Evolutionary conservation across 768 basidiomycete genomes (phyloP).

Genomic region (Aureoboletus auriporus): DNA sequence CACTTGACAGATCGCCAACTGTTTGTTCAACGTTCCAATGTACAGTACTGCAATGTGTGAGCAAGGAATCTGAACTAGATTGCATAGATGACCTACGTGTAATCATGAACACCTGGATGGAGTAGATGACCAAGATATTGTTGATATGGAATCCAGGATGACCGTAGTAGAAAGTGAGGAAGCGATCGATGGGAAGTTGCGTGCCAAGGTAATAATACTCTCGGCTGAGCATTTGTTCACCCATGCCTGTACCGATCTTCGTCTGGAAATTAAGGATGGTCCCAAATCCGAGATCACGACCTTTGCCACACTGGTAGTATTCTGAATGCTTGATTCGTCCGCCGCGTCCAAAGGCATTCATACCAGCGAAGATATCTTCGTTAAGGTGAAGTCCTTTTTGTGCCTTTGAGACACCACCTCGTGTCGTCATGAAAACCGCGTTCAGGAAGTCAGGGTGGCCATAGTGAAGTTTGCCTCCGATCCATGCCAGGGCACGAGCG

Average conservation of each 20-base stretch:
- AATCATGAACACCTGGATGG: constrained; percentile 97
- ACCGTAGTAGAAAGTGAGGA: constrained; percentile 99
- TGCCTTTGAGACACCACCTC: constrained; percentile 98
- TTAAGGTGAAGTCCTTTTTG: constrained; percentile 98
- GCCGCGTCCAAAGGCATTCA: constrained; percentile 97
- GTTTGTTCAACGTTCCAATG: constrained; percentile 95
- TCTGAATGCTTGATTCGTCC: constrained; percentile 99
- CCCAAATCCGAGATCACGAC: constrained; percentile 97
- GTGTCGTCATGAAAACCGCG: constrained; percentile 96
- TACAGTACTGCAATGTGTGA: constrained; percentile 61
- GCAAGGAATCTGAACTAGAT: neutral
- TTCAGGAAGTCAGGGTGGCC: constrained; percentile 99
- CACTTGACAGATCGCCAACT: constrained; percentile 81
- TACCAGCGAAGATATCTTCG: constrained; percentile 99
- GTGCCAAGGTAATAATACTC: constrained; percentile 99
- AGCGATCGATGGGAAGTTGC: constrained; percentile 95
- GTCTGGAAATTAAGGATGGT: constrained; percentile 99
- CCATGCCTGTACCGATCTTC: constrained; percentile 99
- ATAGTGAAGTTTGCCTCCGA: constrained; percentile 97
- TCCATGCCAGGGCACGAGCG: constrained; percentile 91
- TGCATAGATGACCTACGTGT: constrained; percentile 57
- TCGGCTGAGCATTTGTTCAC: constrained; percentile 98
- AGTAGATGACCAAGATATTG: constrained; percentile 98
- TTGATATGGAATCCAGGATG: constrained; percentile 99
- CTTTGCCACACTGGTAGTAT: constrained; percentile 99